Evolutionary conservation across 257 asterid species (phyloP).

Genomic region (Echites panduratus): DNA sequence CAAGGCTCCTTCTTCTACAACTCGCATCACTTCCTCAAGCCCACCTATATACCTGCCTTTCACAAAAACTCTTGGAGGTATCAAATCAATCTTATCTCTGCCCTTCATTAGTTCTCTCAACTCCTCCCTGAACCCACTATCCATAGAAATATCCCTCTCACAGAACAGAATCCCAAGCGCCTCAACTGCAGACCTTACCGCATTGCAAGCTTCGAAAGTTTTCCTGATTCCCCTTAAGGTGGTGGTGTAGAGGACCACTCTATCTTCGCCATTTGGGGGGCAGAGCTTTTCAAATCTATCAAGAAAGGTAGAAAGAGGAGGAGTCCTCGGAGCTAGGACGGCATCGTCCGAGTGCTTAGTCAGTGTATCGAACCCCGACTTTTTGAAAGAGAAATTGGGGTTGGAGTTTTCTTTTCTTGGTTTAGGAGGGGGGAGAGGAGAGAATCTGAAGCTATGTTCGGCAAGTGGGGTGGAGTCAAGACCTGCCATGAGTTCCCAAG

Average conservation of each 20-base stretch:
- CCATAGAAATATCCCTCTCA: constrained; percentile 91
- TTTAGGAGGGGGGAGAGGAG: constrained; percentile 17
- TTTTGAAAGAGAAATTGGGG: constrained; percentile 20
- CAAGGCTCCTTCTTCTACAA: constrained; percentile 58
- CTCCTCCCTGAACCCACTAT: constrained; percentile 67
- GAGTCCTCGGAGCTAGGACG: neutral
- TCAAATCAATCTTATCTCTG: constrained; percentile 28
- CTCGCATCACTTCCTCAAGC: constrained; percentile 56
- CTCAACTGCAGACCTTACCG: constrained; percentile 63
- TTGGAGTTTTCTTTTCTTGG: constrained; percentile 27
- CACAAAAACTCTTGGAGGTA: constrained; percentile 73
- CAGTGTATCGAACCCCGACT: too few species aligned
- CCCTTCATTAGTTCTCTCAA: constrained; percentile 52
- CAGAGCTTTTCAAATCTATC: constrained; percentile 42
- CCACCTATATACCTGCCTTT: constrained; percentile 86
- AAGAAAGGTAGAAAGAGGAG: constrained; percentile 10
- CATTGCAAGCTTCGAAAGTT: constrained; percentile 82
- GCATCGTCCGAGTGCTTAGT: constrained; percentile 7
- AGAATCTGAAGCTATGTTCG: constrained; percentile 46
- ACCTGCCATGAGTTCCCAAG: constrained; percentile 93
- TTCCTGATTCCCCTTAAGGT: constrained; percentile 79
- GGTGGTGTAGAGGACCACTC: constrained; percentile 73
- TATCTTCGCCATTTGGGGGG: constrained; percentile 77
- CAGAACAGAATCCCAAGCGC: constrained; percentile 44
- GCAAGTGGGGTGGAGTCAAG: constrained; percentile 47